Conservation (phyloP, 2,329 filamentous ascomycete genomes). For the Lecanicillium sp. region DNA sequence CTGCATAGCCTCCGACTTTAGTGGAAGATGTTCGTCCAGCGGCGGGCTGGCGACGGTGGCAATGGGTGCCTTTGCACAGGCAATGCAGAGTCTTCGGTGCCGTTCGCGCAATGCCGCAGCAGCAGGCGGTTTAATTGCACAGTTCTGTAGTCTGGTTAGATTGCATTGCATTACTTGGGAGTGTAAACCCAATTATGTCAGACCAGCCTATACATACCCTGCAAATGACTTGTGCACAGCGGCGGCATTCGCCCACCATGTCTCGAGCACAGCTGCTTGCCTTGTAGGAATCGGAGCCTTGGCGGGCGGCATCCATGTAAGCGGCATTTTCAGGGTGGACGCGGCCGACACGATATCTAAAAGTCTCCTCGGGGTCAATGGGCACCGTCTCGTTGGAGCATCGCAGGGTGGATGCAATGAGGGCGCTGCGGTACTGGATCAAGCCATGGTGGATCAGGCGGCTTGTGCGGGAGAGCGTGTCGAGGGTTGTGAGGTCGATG, state of each 20-base stretch:
- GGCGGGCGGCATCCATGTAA: constrained; percentile 49
- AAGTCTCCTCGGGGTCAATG: constrained; percentile 46
- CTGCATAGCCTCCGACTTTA: constrained; percentile 50
- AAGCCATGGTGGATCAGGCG: constrained; percentile 71
- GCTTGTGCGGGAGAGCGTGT: constrained; percentile 75
- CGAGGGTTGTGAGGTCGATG: constrained; percentile 81
- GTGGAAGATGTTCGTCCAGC: constrained; percentile 34
- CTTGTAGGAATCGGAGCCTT: constrained; percentile 50
- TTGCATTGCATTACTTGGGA: constrained; percentile 63
- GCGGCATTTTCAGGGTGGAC: constrained; percentile 38
- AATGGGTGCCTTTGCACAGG: constrained; percentile 67
- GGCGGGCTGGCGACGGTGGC: constrained; percentile 39
- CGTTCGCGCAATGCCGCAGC: constrained; percentile 60
- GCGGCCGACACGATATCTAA: constrained; percentile 46
- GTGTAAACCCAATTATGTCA: constrained; percentile 8
- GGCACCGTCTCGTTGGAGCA: constrained; percentile 64
- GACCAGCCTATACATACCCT: constrained; percentile 49
- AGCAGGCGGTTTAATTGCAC: constrained; percentile 74
- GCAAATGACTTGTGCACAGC: constrained; percentile 71
- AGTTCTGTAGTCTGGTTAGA: constrained; percentile 60
- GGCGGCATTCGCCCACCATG: constrained; percentile 75
- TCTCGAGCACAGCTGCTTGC: constrained; percentile 76
- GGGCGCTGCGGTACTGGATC: constrained; percentile 66
- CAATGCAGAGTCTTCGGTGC: constrained; percentile 71
- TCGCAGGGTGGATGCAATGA: constrained; percentile 68